Evolutionary conservation across 2,329 filamentous ascomycete species (phyloP).

Genomic region (Phialophora verrucosa): DNA sequence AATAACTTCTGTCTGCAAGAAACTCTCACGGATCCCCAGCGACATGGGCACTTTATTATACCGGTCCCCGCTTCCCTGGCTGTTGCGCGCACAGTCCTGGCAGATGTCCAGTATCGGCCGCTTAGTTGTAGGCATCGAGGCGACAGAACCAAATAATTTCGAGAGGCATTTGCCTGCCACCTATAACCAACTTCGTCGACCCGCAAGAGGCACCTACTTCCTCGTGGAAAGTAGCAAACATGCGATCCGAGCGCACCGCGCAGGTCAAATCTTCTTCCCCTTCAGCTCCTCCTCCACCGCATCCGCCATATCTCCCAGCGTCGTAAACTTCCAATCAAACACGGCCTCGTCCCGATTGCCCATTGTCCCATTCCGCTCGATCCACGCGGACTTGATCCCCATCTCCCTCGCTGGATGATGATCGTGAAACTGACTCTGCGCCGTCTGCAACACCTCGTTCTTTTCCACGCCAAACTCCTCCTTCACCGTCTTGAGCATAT

Average conservation of each 20-base stretch:
- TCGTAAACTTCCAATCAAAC: slow-evolving; percentile 53
- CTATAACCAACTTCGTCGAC: neutral
- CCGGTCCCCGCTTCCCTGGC: neutral
- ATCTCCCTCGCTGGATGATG: slow-evolving; percentile 67
- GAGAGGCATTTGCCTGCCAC: neutral
- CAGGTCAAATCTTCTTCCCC: neutral
- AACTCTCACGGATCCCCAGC: neutral
- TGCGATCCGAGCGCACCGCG: neutral
- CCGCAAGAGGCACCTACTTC: neutral
- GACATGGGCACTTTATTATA: neutral
- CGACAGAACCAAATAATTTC: neutral
- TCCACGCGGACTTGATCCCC: slow-evolving; percentile 66
- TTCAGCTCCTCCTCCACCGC: slow-evolving; percentile 53
- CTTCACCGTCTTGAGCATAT: slow-evolving; percentile 62
- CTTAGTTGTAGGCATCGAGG: neutral
- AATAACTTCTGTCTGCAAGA: no score
- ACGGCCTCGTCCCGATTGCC: slow-evolving; percentile 58
- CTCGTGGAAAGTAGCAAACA: neutral
- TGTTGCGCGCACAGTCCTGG: neutral
- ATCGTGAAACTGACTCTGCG: slow-evolving; percentile 70
- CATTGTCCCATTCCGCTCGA: slow-evolving; percentile 57
- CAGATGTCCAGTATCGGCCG: neutral
- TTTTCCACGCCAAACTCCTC: slow-evolving; percentile 61
- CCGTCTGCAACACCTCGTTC: slow-evolving; percentile 67
- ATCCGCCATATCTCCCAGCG: slow-evolving; percentile 65